Evolutionary conservation across 306 rosid species (phyloP).

Genomic region (Rosa persica): DNA sequence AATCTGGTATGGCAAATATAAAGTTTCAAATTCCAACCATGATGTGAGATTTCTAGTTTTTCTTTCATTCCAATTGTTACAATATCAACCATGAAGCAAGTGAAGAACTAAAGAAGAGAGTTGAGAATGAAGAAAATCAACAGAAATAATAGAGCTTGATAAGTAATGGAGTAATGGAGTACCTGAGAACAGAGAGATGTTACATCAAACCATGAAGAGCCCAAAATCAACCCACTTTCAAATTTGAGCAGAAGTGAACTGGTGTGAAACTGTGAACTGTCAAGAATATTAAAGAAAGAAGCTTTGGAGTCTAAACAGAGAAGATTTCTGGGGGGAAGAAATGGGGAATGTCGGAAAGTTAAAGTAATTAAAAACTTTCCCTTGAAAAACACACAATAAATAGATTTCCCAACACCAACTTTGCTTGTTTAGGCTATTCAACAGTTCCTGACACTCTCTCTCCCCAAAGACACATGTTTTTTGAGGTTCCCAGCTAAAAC

Average conservation of each 20-base stretch:
- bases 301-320: background rate
- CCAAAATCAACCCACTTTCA: background rate
- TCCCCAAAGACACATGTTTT: background rate
- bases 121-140: background rate
- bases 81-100: background rate
- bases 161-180: background rate
- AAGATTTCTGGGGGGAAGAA: background rate
- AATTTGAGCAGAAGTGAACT: background rate
- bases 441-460: background rate
- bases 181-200: conserved; percentile 7
- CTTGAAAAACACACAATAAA: background rate
- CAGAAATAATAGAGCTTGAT: background rate
- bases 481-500: background rate
- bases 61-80: background rate
- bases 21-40: conserved; percentile 16
- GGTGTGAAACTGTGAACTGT: background rate
- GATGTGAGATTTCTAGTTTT: conserved; percentile 2
- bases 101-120: background rate
- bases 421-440: background rate
- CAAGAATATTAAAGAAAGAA: background rate
- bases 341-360: background rate
- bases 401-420: background rate
- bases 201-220: background rate
- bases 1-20: conserved; percentile 13
- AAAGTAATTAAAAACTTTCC: background rate